Evolutionary conservation across 202 grass and related monocot species (phyloP).

Genomic region (Elaeis oleifera): DNA sequence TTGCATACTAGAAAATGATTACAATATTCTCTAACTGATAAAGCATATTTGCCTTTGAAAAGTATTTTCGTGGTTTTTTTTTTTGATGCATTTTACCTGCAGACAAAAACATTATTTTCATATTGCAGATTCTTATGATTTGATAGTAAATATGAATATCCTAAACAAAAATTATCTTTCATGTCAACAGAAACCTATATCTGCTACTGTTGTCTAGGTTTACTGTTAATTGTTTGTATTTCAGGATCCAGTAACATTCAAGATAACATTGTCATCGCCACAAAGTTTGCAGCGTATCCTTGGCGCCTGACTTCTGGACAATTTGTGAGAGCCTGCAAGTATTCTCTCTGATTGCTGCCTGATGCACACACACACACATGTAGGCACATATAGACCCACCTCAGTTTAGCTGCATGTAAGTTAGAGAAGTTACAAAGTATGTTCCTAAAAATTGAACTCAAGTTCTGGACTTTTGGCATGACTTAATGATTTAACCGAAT

Average conservation of each 20-base stretch:
- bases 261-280: conserved; percentile 70
- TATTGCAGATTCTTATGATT: too few relatives aligned
- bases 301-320: conserved; percentile 81
- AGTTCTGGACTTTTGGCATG: not conserved
- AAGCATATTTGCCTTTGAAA: too few relatives aligned
- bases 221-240: not conserved
- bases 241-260: conserved; percentile 41
- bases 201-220: not conserved
- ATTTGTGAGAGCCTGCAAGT: conserved; percentile 95
- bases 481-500: too few relatives aligned
- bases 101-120: too few relatives aligned
- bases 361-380: conserved; percentile 37
- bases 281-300: conserved; percentile 89
- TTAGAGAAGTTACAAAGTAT: not conserved
- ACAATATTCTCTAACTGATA: too few relatives aligned
- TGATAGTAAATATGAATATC: too few relatives aligned
- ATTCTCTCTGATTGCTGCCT: conserved; percentile 53
- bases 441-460: not conserved
- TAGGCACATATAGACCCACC: conserved; percentile 5
- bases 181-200: not conserved
- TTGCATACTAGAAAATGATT: too few relatives aligned
- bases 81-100: too few relatives aligned
- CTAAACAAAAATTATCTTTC: not conserved
- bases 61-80: too few relatives aligned
- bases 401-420: not conserved